Evolutionary conservation across 345 rosid species (phyloP).

Genomic region (Draba incana): DNA sequence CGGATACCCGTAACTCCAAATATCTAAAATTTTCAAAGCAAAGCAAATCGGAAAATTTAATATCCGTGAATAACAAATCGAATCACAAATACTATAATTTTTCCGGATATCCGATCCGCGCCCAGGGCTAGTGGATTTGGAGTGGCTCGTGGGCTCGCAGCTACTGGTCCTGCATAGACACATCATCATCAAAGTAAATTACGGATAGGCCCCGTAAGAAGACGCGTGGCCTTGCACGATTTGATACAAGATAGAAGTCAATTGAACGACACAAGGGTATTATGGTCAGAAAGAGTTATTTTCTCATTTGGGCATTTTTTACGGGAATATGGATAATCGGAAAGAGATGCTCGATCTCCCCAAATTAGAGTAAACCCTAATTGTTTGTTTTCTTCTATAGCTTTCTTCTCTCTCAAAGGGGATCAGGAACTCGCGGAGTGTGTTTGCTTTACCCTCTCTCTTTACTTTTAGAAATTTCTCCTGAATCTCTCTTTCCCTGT

Average conservation of each 20-base stretch:
- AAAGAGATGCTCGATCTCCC: conserved; percentile 34
- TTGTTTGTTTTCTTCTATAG: conserved; percentile 20
- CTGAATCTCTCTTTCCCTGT: conserved; percentile 33
- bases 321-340: conserved; percentile 32
- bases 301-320: conserved; percentile 24
- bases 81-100: no score
- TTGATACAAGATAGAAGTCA: not conserved
- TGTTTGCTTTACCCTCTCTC: conserved; percentile 16
- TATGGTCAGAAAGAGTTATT: conserved; percentile 15
- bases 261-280: conserved; percentile 11
- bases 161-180: conserved; percentile 14
- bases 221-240: not conserved
- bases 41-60: no score
- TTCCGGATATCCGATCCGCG: no score
- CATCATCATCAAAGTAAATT: conserved; percentile 13
- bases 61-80: no score
- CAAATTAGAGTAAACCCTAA: conserved; percentile 54
- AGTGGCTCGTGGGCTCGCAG: conserved; percentile 22
- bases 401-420: conserved; percentile 23
- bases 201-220: not conserved
- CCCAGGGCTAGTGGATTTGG: no score
- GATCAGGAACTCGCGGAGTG: conserved; percentile 33
- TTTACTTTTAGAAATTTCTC: conserved; percentile 9
- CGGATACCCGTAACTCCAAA: no score
- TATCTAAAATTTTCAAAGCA: no score